Percentiles rank a stretch among this genome's conserved stretches.
Evolutionary conservation across 305 asterid species (phyloP).

Genomic region (Fraxinus sp.): DNA sequence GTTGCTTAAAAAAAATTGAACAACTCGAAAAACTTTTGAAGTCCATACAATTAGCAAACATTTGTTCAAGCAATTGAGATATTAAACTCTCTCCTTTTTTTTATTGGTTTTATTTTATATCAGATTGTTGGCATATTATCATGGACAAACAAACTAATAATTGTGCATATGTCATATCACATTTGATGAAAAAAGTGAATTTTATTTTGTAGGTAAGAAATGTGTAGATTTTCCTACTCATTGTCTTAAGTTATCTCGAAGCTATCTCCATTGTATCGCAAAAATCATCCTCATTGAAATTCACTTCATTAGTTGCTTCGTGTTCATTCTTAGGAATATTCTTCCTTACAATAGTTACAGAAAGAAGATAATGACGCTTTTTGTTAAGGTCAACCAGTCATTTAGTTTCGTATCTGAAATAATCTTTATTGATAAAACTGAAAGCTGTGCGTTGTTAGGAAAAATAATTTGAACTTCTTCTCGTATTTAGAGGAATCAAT

Average conservation of each 20-base stretch:
- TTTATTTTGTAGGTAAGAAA: not conserved
- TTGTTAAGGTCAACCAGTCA: not conserved
- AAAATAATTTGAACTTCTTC: not conserved
- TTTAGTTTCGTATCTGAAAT: not conserved
- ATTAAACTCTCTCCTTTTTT: no score
- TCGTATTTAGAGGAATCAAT: not conserved
- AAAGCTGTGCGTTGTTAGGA: not conserved
- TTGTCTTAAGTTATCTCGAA: not conserved
- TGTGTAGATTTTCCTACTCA: not conserved
- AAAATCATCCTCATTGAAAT: not conserved
- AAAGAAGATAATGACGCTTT: not conserved
- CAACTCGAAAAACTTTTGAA: not conserved
- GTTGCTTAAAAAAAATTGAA: not conserved
- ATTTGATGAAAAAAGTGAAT: not conserved
- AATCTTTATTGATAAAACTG: not conserved
- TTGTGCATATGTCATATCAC: not conserved
- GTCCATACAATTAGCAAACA: not conserved
- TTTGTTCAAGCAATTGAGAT: not conserved
- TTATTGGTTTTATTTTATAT: no score
- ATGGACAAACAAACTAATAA: not conserved
- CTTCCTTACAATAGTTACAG: not conserved
- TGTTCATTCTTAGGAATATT: not conserved
- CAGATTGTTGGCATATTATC: not conserved
- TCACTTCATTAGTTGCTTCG: not conserved
- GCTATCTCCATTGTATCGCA: not conserved